Conservation (phyloP, 1,139 yeast genomes). For the Candida neerlandica region DNA sequence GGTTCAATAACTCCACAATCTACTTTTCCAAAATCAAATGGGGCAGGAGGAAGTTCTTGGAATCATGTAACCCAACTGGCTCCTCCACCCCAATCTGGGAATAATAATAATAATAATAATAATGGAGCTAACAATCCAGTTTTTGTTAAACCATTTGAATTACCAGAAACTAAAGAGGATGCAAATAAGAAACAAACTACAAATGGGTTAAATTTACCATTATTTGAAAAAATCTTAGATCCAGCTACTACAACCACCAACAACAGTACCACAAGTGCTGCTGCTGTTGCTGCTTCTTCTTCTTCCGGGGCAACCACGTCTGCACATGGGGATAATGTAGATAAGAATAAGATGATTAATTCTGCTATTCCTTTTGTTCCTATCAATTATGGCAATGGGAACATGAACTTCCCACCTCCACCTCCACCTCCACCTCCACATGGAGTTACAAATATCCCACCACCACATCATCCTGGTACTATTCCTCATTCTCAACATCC, state of each 20-base stretch:
- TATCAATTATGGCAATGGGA: slow-evolving; percentile 1
- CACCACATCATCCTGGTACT: slow-evolving; percentile 11
- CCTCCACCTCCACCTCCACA: slow-evolving; percentile 19
- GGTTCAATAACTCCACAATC: slow-evolving; percentile 41
- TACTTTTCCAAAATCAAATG: slow-evolving; percentile 12
- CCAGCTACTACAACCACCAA: not conserved
- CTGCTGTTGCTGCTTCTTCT: not conserved
- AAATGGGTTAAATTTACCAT: slow-evolving; percentile 13
- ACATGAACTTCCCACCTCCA: not conserved
- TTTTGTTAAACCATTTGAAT: slow-evolving; percentile 36
- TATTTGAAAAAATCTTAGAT: slow-evolving; percentile 7
- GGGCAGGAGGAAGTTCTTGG: slow-evolving; percentile 14
- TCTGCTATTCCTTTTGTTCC: slow-evolving; percentile 5
- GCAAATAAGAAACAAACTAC: slow-evolving; percentile 12
- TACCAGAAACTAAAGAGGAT: slow-evolving; percentile 32
- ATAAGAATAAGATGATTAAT: not conserved
- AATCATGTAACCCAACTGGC: slow-evolving; percentile 34
- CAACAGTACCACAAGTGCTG: too few species aligned
- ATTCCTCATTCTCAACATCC: not conserved
- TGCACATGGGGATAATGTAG: not conserved
- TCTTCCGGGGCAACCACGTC: too few species aligned
- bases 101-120: slow-evolving; percentile 12
- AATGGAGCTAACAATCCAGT: slow-evolving; percentile 18
- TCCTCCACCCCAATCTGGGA: slow-evolving; percentile 31
- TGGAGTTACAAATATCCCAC: slow-evolving; percentile 24